Conservation (phyloP, 2,329 filamentous ascomycete genomes). For the Fusarium xylarioides region DNA sequence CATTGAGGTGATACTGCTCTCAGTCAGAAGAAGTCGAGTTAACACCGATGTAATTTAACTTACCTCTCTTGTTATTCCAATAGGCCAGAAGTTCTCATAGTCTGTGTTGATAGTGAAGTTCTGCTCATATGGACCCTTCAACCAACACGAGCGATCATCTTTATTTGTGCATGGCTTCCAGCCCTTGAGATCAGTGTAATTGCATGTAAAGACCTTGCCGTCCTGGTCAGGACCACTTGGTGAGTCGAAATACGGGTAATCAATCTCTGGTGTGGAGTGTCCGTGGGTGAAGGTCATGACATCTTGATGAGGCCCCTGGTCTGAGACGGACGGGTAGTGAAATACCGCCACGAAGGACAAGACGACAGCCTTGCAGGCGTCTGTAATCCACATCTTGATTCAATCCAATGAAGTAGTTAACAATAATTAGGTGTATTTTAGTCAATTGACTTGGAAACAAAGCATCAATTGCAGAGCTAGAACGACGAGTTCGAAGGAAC, state of each 20-base stretch:
- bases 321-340: not conserved
- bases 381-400: constrained; percentile 2
- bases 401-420: rapidly evolving
- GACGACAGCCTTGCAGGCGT: constrained; percentile 4
- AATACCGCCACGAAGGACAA: constrained; percentile 3
- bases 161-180: not conserved
- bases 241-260: not conserved
- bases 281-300: not conserved
- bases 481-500: not conserved
- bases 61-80: not conserved
- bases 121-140: not conserved
- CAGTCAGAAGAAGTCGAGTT: not conserved
- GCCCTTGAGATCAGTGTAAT: not conserved
- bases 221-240: constrained; percentile 3
- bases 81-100: constrained; percentile 10
- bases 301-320: not conserved
- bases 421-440: rapidly evolving
- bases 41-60: rapidly evolving
- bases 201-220: not conserved
- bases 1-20: not conserved
- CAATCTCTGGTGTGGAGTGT: not conserved
- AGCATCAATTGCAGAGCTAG: not conserved
- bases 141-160: not conserved
- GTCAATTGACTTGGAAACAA: not conserved
- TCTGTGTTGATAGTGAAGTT: not conserved